phyloP scores from a whole-genome alignment of 2,329 filamentous ascomycete genomes.

The Metarhizium rileyi region DNA sequence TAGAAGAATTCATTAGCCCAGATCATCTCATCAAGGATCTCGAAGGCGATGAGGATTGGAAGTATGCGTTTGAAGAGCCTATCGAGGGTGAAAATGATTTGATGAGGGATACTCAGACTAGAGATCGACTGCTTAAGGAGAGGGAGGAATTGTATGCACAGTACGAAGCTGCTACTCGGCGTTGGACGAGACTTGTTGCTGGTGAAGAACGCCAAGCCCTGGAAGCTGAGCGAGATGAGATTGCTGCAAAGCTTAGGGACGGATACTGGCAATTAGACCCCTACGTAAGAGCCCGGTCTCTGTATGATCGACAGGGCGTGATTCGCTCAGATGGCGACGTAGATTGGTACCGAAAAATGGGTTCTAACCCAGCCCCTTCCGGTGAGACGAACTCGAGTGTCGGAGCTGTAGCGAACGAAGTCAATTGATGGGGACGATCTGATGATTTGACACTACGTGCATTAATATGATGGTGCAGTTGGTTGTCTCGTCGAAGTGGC shows the following conservation, averaged over 20 bases:
- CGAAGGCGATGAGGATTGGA: constrained; percentile 77
- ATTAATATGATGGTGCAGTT: not conserved
- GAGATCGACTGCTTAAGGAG: constrained; percentile 53
- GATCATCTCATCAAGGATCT: constrained; percentile 70
- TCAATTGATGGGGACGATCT: not conserved
- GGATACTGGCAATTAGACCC: constrained; percentile 90
- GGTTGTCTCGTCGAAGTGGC: not conserved
- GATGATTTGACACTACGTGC: too few species aligned
- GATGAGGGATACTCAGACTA: constrained; percentile 57
- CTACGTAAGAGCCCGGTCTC: constrained; percentile 69
- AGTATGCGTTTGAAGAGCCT: constrained; percentile 75
- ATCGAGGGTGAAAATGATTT: constrained; percentile 62
- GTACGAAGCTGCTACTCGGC: constrained; percentile 64
- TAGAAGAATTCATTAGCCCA: constrained; percentile 65
- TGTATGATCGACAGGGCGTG: constrained; percentile 75
- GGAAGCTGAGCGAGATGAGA: constrained; percentile 46
- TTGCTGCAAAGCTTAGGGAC: constrained; percentile 54
- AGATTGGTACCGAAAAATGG: constrained; percentile 50
- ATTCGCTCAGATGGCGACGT: constrained; percentile 58
- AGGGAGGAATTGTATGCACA: constrained; percentile 57
- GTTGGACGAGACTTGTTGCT: constrained; percentile 54
- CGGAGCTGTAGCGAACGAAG: not conserved
- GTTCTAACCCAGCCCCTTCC: not conserved
- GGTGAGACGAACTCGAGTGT: not conserved
- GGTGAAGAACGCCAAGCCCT: constrained; percentile 34